Percentiles rank a stretch among this genome's conserved stretches.
These are phyloP conservation scores for Verticillium nubilum DNA, from an alignment of 2,329 filamentous ascomycete genomes.

Conservation along the genomic window DNA sequence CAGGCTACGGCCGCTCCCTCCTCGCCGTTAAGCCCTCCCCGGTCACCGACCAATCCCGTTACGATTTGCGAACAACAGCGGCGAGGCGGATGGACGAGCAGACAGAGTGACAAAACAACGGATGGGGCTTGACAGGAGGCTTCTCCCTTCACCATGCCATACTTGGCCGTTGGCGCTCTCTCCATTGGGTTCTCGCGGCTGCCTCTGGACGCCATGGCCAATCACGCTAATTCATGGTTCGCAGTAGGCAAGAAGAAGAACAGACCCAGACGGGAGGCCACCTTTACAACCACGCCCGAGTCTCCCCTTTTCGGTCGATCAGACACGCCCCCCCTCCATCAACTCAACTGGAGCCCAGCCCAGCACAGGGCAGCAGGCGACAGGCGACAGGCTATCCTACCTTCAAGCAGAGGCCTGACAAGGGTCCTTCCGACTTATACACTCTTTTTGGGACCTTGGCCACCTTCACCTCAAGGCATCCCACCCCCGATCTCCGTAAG, in stretches of 20 bases:
- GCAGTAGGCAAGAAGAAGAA: slow-evolving; percentile 1
- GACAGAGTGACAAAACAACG: neutral
- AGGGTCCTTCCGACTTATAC: neutral
- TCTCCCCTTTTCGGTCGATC: neutral
- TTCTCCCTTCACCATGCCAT: slow-evolving; percentile 9
- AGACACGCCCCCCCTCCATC: slow-evolving; percentile 1
- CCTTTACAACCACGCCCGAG: neutral
- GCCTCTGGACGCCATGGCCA: slow-evolving; percentile 11
- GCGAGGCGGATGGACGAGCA: neutral
- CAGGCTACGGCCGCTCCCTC: slow-evolving; percentile 9
- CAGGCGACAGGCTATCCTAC: neutral
- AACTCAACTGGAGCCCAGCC: neutral
- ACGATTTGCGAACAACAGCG: neutral
- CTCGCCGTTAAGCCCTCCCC: slow-evolving; percentile 10
- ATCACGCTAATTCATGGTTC: slow-evolving; percentile 12
- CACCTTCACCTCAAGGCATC: neutral
- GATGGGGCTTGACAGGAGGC: neutral
- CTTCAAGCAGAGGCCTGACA: neutral
- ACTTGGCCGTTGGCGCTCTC: neutral
- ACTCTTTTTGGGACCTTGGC: neutral
- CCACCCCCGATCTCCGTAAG: slow-evolving; percentile 7
- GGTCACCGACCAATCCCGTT: slow-evolving; percentile 2
- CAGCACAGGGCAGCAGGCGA: slow-evolving; percentile 4
- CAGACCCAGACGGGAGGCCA: neutral
- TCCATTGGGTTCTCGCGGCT: slow-evolving; percentile 10